Percentiles rank a stretch among this genome's conserved stretches.
phyloP scores from a whole-genome alignment of 331 rosid genomes.

The Prunus yedoensis region DNA sequence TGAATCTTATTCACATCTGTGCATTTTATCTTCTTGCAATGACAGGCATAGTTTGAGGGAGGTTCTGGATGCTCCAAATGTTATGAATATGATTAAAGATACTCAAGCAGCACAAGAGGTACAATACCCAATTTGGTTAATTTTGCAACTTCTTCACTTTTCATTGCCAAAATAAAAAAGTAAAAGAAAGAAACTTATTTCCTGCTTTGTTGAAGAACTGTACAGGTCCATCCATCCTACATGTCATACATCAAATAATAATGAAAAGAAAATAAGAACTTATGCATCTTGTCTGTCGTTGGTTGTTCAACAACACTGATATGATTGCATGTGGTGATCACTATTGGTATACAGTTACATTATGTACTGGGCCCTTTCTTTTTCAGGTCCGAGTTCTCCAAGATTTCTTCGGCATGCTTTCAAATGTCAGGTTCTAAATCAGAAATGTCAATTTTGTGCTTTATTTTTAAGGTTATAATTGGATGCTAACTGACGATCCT shows the following conservation, averaged over 20 bases:
- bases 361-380: constrained; percentile 11
- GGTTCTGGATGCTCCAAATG: constrained; percentile 92
- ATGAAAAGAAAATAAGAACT: background rate
- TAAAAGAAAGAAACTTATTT: background rate
- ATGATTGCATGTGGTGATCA: background rate
- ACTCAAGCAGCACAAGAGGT: constrained; percentile 99
- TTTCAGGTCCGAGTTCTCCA: constrained; percentile 80
- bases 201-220: background rate
- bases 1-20: too few relatives aligned
- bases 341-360: background rate
- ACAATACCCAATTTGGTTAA: constrained; percentile 21
- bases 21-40: constrained; percentile 1
- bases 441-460: background rate
- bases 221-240: background rate
- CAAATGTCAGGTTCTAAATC: constrained; percentile 74
- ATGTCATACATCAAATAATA: background rate
- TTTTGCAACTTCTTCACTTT: constrained; percentile 19
- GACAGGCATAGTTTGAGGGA: constrained; percentile 88
- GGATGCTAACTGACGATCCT: background rate
- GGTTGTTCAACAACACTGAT: background rate
- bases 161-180: background rate
- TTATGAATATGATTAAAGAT: constrained; percentile 94
- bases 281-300: background rate
- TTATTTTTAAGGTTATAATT: background rate
- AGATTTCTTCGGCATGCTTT: constrained; percentile 89